These are phyloP conservation scores for Zygosaccharomyces sapae DNA, from an alignment of 1,139 yeast species.

Conservation along the genomic window DNA sequence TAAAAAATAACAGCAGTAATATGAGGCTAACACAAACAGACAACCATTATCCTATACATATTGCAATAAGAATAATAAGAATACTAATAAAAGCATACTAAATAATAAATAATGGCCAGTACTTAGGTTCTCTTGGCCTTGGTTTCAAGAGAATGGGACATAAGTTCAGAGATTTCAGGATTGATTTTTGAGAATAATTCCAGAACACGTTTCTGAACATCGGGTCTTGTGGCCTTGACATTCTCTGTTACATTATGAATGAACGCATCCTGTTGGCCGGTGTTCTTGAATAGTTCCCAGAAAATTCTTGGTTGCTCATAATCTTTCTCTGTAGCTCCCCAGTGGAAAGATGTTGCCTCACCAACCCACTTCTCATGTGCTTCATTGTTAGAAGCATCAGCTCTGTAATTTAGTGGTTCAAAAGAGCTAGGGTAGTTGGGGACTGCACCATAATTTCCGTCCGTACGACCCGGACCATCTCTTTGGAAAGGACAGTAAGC, in stretches of 20 bases:
- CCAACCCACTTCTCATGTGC: constrained; percentile 82
- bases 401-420: constrained; percentile 30
- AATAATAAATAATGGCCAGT: no score
- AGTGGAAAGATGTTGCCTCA: constrained; percentile 78
- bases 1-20: no score
- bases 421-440: constrained; percentile 67
- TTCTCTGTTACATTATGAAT: constrained; percentile 78
- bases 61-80: no score
- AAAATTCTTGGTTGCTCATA: constrained; percentile 58
- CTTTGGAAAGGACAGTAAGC: constrained; percentile 52
- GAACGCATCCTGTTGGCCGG: constrained; percentile 71
- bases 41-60: no score
- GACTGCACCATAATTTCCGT: constrained; percentile 73
- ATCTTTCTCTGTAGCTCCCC: constrained; percentile 64
- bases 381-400: constrained; percentile 35
- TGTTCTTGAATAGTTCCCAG: constrained; percentile 55
- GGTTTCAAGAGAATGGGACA: not conserved
- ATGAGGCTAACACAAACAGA: no score
- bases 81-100: no score
- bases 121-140: not conserved
- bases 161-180: constrained; percentile 18
- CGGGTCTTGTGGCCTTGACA: constrained; percentile 59
- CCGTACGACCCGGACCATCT: constrained; percentile 76
- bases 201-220: constrained; percentile 71
- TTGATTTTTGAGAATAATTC: constrained; percentile 67